Base-by-base conservation (phyloP, 179 eudicot species). In the Amaranthus tricolor region DNA sequence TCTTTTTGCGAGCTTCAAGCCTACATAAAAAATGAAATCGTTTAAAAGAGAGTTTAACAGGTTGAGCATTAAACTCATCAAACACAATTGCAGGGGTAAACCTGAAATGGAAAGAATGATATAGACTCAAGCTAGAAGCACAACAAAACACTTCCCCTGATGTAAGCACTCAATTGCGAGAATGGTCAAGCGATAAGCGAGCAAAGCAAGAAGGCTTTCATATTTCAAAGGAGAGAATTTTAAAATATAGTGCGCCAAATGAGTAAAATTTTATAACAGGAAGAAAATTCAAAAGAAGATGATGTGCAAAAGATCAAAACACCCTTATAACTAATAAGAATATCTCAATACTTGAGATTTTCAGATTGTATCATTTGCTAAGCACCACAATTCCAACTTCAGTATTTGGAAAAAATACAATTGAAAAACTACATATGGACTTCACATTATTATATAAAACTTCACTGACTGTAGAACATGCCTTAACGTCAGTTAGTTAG, bases 1-100 rank as follows among this genome's bases (percentile, higher is more conserved):
- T 90, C 80, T 90, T 94, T 82, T 84, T 80, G 67, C 88, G 94
- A 77, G 98, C 86, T 77, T 92, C 97, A 74, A 92, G 92, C 98
- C 97, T 94, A 86, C 85, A 83, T 48, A 31, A 52, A 49, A 14
- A 6, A 59, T 8, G 55, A 43, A 60, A 68, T 54, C 8, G 44
- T 50, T 52, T 43, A 31, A 15, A 45, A 66, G 69, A 81, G 73
- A 45, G 11, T 54, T 66, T 48, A 55, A 54, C 62, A 49, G 68
- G 56, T 59, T 16, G 47, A 52, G 62, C 21, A 7, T 64, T 9
- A 72, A 53, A 48, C 6, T 68, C 24, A 47, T 48, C 52, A 47
- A 24, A n/a, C 48, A 64, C 21, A 8, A 21, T 50, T 43, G 20
- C 9, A 24, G 63, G 14, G 31, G 47, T 21, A 10, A 47, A 43